A percentile compares a stretch with the other conserved stretches of the same genome.
phyloP scores from a whole-genome alignment of 2,329 filamentous ascomycete species.

The Zymoseptoria pseudotritici region DNA sequence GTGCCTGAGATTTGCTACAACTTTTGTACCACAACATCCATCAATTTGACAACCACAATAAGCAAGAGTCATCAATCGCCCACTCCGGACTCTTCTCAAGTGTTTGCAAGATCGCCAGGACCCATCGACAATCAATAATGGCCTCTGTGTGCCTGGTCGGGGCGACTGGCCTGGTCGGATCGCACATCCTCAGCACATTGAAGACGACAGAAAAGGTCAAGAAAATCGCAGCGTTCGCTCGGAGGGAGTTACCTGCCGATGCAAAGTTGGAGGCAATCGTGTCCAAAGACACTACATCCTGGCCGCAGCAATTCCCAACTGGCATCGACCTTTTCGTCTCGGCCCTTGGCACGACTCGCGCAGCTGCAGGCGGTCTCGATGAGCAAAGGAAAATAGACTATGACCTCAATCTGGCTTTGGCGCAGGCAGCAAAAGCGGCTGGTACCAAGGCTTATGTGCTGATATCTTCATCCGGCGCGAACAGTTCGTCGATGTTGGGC shows the following conservation, averaged over 20 bases:
- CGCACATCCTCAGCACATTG: slow-evolving; percentile 56
- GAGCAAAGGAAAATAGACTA: slow-evolving; percentile 84
- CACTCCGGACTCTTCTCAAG: no score
- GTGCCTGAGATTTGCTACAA: no score
- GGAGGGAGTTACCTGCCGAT: slow-evolving; percentile 50
- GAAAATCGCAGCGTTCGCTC: slow-evolving; percentile 57
- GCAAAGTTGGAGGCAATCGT: slow-evolving; percentile 60
- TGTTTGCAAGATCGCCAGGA: background rate
- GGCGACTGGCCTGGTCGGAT: slow-evolving; percentile 55
- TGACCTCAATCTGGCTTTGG: slow-evolving; percentile 75
- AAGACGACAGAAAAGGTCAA: slow-evolving; percentile 48
- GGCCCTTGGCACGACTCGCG: slow-evolving; percentile 71
- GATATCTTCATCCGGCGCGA: slow-evolving; percentile 54
- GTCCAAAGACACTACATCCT: slow-evolving; percentile 60
- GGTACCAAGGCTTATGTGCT: slow-evolving; percentile 71
- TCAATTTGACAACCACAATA: no score
- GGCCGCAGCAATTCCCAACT: slow-evolving; percentile 56
- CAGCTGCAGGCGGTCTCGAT: slow-evolving; percentile 64
- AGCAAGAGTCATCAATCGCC: no score
- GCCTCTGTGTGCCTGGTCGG: slow-evolving; percentile 51
- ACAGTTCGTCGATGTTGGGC: slow-evolving; percentile 45
- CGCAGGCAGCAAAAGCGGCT: slow-evolving; percentile 62
- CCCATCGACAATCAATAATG: slow-evolving; percentile 29
- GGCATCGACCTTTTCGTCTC: slow-evolving; percentile 63
- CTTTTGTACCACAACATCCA: no score